Conservation (phyloP, 139 green algal genomes). For the Micractinium conductrix region DNA sequence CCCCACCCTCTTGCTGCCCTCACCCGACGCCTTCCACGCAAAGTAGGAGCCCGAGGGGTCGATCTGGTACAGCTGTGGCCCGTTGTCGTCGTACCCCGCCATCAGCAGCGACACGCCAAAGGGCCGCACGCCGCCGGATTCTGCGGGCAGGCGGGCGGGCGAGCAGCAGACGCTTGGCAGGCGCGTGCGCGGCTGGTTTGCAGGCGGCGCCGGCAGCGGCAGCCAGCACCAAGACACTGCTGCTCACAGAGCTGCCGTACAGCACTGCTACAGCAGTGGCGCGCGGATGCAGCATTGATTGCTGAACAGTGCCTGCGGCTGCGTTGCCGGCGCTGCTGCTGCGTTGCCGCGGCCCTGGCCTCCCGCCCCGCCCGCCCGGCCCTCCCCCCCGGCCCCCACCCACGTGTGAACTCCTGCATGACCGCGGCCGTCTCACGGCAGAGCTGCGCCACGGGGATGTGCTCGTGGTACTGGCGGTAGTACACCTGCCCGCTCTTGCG, state of each 20-base stretch:
- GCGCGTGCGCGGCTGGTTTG: too few relatives aligned
- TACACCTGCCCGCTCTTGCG: constrained; percentile 90
- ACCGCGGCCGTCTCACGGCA: constrained; percentile 96
- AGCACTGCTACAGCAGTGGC: too few relatives aligned
- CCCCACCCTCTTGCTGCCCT: neutral
- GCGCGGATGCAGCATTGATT: too few relatives aligned
- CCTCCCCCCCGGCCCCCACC: neutral
- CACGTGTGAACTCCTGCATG: constrained; percentile 99
- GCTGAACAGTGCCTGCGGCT: too few relatives aligned
- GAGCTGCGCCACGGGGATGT: constrained; percentile 97
- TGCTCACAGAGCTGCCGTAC: too few relatives aligned
- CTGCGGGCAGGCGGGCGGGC: constrained; percentile 50
- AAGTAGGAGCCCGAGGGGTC: constrained; percentile 98
- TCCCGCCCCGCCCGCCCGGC: neutral
- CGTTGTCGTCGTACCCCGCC: constrained; percentile 94
- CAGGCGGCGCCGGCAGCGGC: neutral
- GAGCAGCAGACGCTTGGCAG: neutral
- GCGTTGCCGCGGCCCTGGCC: too few relatives aligned
- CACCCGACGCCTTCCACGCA: constrained; percentile 91
- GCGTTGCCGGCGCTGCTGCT: too few relatives aligned
- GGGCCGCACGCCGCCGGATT: constrained; percentile 94
- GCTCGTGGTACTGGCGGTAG: constrained; percentile 94
- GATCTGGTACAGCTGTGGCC: constrained; percentile 98
- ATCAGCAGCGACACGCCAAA: constrained; percentile 98
- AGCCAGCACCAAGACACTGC: too few relatives aligned